Percentiles rank a stretch among this genome's conserved stretches.
These are phyloP conservation scores for Neofusicoccum parvum DNA, from an alignment of 2,329 filamentous ascomycete genomes.

Conservation along the genomic window DNA sequence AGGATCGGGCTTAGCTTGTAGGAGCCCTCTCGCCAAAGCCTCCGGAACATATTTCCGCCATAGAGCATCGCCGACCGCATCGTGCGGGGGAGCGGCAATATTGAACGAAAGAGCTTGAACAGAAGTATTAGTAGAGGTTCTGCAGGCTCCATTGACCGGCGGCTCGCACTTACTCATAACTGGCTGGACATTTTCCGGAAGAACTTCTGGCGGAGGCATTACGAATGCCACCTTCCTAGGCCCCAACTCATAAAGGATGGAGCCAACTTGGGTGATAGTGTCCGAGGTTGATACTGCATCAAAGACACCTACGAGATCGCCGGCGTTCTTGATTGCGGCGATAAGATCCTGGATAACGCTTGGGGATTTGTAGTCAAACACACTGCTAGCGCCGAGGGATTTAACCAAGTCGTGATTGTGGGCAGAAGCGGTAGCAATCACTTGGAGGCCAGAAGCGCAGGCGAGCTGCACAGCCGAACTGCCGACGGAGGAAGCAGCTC, in stretches of 20 bases:
- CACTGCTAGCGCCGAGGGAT: slow-evolving; percentile 32
- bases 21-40: slow-evolving; percentile 32
- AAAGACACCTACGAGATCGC: slow-evolving; percentile 43
- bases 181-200: not conserved
- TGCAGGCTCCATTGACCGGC: too few species aligned
- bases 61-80: slow-evolving; percentile 34
- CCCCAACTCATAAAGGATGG: not conserved
- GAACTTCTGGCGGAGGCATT: not conserved
- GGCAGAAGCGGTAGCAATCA: slow-evolving; percentile 34
- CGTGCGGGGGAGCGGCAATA: slow-evolving; percentile 27
- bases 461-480: slow-evolving; percentile 38
- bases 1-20: slow-evolving; percentile 35
- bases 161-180: not conserved
- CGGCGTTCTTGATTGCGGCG: slow-evolving; percentile 33
- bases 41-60: slow-evolving; percentile 37
- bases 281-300: slow-evolving; percentile 31
- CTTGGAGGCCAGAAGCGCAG: slow-evolving; percentile 35
- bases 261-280: not conserved
- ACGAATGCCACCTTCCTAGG: not conserved
- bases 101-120: not conserved
- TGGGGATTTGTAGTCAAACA: slow-evolving; percentile 37
- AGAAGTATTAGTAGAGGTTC: not conserved
- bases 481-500: slow-evolving; percentile 40
- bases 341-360: slow-evolving; percentile 40
- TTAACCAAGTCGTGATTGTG: slow-evolving; percentile 36